Conservation (phyloP, 169 alveolate genomes). For the Plasmodium knowlesi region DNA sequence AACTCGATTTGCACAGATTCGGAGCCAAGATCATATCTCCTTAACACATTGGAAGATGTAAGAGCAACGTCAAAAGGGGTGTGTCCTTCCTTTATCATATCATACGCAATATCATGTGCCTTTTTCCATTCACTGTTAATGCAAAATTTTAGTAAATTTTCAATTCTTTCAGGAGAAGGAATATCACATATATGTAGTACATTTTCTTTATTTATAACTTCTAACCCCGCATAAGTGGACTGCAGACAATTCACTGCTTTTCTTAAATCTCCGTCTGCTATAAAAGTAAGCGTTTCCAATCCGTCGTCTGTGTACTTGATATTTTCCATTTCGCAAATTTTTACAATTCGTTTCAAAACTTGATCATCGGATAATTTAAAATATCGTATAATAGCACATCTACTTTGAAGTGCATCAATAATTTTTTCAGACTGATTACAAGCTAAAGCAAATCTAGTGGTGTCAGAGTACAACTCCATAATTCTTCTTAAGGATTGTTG, state of each 20-base stretch:
- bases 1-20: conserved; percentile 76
- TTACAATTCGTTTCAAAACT: conserved; percentile 90
- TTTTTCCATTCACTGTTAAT: conserved; percentile 90
- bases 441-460: conserved; percentile 99
- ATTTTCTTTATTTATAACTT: conserved; percentile 94
- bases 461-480: conserved; percentile 97
- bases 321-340: conserved; percentile 85
- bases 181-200: conserved; percentile 94
- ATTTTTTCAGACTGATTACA: conserved; percentile 98
- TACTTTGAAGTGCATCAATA: conserved; percentile 98
- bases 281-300: conserved; percentile 95
- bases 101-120: conserved; percentile 84
- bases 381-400: conserved; percentile 99
- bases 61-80: conserved; percentile 89
- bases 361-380: conserved; percentile 95
- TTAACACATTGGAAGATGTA: conserved; percentile 78
- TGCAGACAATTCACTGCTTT: conserved; percentile 96
- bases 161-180: conserved; percentile 96
- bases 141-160: conserved; percentile 88
- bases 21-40: conserved; percentile 79
- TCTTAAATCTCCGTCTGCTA: conserved; percentile 96
- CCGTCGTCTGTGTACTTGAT: conserved; percentile 92
- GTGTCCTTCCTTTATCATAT: conserved; percentile 90
- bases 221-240: conserved; percentile 97
- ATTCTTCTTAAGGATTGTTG: conserved; percentile 98